A percentile compares a stretch with the other conserved stretches of the same genome.
phyloP scores from a whole-genome alignment of 2,329 filamentous ascomycete species.

The Colletotrichum sp. region DNA sequence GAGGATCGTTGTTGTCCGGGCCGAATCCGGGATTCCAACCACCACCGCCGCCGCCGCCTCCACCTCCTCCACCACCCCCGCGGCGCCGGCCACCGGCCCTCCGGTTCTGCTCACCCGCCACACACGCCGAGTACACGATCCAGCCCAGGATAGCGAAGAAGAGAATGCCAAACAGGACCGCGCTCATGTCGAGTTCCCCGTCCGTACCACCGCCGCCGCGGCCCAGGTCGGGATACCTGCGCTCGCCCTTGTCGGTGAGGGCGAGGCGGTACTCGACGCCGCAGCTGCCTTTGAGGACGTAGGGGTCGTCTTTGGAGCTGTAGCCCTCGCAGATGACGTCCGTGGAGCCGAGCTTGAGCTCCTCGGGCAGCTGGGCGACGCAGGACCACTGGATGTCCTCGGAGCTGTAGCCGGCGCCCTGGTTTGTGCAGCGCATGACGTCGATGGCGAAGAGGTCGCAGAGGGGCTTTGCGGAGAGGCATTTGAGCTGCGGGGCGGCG shows the following conservation, averaged over 20 bases:
- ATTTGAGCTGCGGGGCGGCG: conserved; percentile 80
- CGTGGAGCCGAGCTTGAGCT: conserved; percentile 77
- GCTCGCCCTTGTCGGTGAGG: conserved; percentile 78
- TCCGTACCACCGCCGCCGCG: conserved; percentile 38
- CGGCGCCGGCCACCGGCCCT: conserved; percentile 37
- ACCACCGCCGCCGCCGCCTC: conserved; percentile 45
- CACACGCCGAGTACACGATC: conserved; percentile 66
- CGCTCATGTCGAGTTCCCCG: conserved; percentile 36
- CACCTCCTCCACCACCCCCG: conserved; percentile 45
- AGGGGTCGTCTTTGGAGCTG: conserved; percentile 74
- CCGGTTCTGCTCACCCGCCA: conserved; percentile 21
- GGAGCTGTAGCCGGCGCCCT: conserved; percentile 77
- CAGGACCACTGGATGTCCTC: conserved; percentile 95
- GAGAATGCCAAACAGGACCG: conserved; percentile 59
- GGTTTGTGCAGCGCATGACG: conserved; percentile 88
- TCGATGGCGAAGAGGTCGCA: conserved; percentile 77
- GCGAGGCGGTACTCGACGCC: conserved; percentile 87
- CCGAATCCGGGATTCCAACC: conserved; percentile 43
- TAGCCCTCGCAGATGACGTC: conserved; percentile 96
- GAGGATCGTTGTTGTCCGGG: conserved; percentile 49
- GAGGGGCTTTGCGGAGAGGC: conserved; percentile 68
- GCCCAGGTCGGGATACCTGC: conserved; percentile 66
- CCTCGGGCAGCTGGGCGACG: conserved; percentile 63
- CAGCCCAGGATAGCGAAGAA: conserved; percentile 65
- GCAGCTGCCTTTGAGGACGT: conserved; percentile 90